Evolutionary conservation across 257 asterid genomes (phyloP).

Genomic region (Gentiana macrophylla): DNA sequence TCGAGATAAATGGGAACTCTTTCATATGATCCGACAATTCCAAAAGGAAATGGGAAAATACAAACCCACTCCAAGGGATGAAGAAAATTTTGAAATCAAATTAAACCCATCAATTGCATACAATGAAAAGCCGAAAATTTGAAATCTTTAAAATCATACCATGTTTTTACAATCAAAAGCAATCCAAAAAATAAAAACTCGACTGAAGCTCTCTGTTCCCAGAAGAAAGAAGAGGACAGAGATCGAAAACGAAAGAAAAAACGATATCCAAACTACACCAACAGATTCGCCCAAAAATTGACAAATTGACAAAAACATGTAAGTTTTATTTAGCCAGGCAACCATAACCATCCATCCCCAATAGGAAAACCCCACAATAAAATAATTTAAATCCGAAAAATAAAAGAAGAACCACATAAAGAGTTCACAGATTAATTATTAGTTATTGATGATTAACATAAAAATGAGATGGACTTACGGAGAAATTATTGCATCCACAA

Average conservation of each 20-base stretch:
- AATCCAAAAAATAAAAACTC: neutral
- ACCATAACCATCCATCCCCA: conserved; percentile 10
- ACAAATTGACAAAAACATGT: neutral
- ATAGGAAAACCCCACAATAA: conserved; percentile 2
- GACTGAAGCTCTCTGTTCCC: too few species aligned
- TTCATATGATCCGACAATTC: too few species aligned
- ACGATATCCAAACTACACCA: conserved; percentile 6
- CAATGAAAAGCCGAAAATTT: conserved; percentile 8
- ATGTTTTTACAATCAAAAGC: conserved; percentile 10
- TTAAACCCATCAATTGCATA: conserved; percentile 2
- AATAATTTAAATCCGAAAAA: neutral
- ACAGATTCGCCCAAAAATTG: neutral
- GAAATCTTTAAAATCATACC: conserved; percentile 10
- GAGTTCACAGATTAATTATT: neutral
- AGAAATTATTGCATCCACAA: conserved; percentile 16
- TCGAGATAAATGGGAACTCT: too few species aligned
- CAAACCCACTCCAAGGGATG: too few species aligned
- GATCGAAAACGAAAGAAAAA: neutral
- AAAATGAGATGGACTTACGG: conserved; percentile 15
- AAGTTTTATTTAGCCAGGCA: conserved; percentile 5
- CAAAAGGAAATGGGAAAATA: too few species aligned
- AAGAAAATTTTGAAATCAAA: too few species aligned
- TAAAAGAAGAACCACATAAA: neutral
- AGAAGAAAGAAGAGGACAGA: conserved; percentile 4
- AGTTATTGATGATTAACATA: conserved; percentile 5